Conservation (phyloP, 768 basidiomycete genomes). For the Psilocybe cubensis region DNA sequence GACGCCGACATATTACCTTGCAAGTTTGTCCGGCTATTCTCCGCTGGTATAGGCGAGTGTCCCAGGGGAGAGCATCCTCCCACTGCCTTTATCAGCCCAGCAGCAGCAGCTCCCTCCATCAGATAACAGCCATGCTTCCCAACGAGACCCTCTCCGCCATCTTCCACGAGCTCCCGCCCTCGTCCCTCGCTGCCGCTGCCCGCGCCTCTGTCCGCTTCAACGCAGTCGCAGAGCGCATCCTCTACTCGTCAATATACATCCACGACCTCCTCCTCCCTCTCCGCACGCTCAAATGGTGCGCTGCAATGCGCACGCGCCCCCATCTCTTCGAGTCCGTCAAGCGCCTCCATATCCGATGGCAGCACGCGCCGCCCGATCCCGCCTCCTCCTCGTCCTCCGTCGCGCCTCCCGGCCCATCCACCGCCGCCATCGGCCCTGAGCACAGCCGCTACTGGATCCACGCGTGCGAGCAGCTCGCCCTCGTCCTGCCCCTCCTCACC, state of each 20-base stretch:
- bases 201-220: conserved; percentile 50
- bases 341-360: conserved; percentile 60
- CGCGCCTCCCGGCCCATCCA: conserved; percentile 12
- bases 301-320: conserved; percentile 47
- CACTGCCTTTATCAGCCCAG: not conserved
- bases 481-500: conserved; percentile 36
- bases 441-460: conserved; percentile 37
- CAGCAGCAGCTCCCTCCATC: not conserved
- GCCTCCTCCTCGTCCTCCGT: not conserved
- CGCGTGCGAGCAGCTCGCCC: conserved; percentile 43
- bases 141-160: conserved; percentile 60
- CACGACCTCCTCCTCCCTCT: conserved; percentile 47
- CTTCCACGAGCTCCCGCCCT: conserved; percentile 41
- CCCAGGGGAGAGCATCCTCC: conserved; percentile 10
- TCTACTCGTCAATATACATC: conserved; percentile 57
- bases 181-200: conserved; percentile 42
- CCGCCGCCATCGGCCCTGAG: too few relatives aligned
- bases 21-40: conserved; percentile 34
- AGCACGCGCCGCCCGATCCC: conserved; percentile 37
- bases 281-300: conserved; percentile 53
- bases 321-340: conserved; percentile 50
- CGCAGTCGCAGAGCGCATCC: conserved; percentile 60
- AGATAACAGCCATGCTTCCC: conserved; percentile 27
- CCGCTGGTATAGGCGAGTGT: conserved; percentile 37
- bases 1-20: conserved; percentile 35